Conservation (phyloP, 306 rosid species). For the Gillenia trifoliata region DNA sequence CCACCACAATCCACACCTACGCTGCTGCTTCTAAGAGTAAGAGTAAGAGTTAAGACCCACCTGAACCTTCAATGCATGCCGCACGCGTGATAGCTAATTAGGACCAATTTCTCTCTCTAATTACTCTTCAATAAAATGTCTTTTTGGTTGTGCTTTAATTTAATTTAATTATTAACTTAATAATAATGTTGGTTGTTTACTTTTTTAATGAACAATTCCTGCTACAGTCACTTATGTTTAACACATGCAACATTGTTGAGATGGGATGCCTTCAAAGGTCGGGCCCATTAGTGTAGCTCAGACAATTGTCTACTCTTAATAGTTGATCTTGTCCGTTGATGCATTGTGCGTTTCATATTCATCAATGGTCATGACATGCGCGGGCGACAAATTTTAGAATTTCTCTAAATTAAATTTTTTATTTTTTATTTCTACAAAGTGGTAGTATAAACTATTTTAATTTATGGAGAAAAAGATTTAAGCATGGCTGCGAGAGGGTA, state of each 20-base stretch:
- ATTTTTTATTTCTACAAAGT: too few species aligned
- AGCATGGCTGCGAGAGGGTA: too few species aligned
- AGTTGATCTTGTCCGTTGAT: not conserved
- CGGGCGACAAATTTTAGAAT: not conserved
- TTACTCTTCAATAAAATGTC: not conserved
- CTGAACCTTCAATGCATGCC: conserved; percentile 17
- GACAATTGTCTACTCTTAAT: not conserved
- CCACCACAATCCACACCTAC: conserved; percentile 16
- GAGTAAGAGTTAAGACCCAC: conserved; percentile 22
- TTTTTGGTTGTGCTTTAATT: not conserved
- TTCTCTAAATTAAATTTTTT: not conserved
- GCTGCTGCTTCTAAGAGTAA: not conserved
- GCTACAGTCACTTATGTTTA: conserved; percentile 16
- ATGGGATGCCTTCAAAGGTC: not conserved
- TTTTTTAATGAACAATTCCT: not conserved
- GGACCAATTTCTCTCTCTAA: conserved; percentile 6
- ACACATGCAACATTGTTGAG: conserved; percentile 10
- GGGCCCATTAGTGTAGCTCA: not conserved
- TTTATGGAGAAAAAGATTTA: too few species aligned
- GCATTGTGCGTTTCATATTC: not conserved
- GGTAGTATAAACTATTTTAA: too few species aligned
- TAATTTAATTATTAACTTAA: not conserved
- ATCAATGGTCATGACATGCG: not conserved
- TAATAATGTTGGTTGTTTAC: not conserved
- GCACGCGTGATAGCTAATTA: conserved; percentile 30